phyloP scores from a whole-genome alignment of 2,329 filamentous ascomycete species.

The Ceratocystis lukuohia region DNA sequence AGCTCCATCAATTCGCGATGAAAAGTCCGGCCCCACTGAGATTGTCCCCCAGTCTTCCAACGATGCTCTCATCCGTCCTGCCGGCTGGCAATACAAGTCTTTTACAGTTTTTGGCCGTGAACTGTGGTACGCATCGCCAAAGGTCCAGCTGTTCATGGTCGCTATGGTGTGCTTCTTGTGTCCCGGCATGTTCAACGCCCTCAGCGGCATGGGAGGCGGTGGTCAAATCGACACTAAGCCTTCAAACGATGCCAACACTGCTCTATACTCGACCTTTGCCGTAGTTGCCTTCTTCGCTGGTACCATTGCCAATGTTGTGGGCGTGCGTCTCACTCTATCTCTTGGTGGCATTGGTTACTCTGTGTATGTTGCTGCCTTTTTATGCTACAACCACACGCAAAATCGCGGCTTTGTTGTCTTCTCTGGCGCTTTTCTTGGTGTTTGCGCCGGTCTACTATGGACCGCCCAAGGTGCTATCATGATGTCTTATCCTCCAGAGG shows the following conservation, averaged over 20 bases:
- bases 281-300: slow-evolving; percentile 57
- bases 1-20: slow-evolving; percentile 19
- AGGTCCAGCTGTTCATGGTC: slow-evolving; percentile 58
- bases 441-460: slow-evolving; percentile 71
- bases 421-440: slow-evolving; percentile 60
- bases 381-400: slow-evolving; percentile 54
- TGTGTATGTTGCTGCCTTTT: slow-evolving; percentile 57
- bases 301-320: slow-evolving; percentile 64
- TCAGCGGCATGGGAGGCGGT: slow-evolving; percentile 51
- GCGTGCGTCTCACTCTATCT: slow-evolving; percentile 52
- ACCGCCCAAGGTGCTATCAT: slow-evolving; percentile 73
- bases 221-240: slow-evolving; percentile 43
- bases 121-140: slow-evolving; percentile 61
- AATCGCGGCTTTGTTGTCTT: slow-evolving; percentile 63
- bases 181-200: slow-evolving; percentile 59
- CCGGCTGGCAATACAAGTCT: slow-evolving; percentile 56
- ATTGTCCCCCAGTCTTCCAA: slow-evolving; percentile 6
- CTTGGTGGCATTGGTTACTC: slow-evolving; percentile 67
- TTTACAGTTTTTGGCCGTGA: slow-evolving; percentile 40
- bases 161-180: slow-evolving; percentile 44
- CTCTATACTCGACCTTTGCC: slow-evolving; percentile 59
- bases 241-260: slow-evolving; percentile 53
- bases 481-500: slow-evolving; percentile 77
- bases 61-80: slow-evolving; percentile 28
- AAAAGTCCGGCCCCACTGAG: slow-evolving; percentile 17